These are phyloP conservation scores for Amylocarpus encephaloides DNA, from an alignment of 2,329 filamentous ascomycete species.

Conservation along the genomic window DNA sequence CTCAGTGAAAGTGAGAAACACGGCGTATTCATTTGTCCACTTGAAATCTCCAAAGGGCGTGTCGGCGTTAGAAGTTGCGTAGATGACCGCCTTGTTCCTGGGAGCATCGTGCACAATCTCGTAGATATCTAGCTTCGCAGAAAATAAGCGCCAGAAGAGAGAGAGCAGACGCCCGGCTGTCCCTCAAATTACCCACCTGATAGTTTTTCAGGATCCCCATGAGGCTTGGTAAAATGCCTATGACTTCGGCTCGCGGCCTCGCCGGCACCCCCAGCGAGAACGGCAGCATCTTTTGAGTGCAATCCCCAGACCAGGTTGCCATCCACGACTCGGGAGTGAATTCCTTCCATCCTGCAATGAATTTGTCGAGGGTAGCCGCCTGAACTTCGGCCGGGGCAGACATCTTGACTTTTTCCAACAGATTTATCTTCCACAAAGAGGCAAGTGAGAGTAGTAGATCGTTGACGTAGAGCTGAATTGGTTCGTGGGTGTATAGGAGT, in stretches of 20 bases:
- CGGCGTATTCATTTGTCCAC: conserved; percentile 8
- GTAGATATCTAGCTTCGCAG: neutral
- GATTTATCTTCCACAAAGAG: too few species aligned
- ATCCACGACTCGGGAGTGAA: neutral
- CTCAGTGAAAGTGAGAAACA: conserved; percentile 7
- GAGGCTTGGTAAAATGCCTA: neutral
- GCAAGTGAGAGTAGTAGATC: too few species aligned
- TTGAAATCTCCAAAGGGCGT: neutral
- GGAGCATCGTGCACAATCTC: conserved; percentile 7
- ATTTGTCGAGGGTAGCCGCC: neutral
- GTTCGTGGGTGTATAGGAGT: too few species aligned
- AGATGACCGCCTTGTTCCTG: conserved; percentile 5
- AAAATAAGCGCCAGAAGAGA: neutral
- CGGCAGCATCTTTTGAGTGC: neutral
- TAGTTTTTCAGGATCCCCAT: neutral
- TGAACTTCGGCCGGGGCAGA: neutral
- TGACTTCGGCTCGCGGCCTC: neutral
- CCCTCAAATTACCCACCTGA: neutral
- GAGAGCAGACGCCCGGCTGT: too few species aligned
- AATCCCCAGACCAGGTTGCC: neutral
- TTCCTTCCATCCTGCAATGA: conserved; percentile 10
- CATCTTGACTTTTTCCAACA: too few species aligned
- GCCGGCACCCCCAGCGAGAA: neutral
- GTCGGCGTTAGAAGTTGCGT: conserved; percentile 3
- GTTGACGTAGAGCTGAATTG: too few species aligned